Evolutionary conservation across 2,329 filamentous ascomycete species (phyloP).

Genomic region (Diaporthe ampelina): DNA sequence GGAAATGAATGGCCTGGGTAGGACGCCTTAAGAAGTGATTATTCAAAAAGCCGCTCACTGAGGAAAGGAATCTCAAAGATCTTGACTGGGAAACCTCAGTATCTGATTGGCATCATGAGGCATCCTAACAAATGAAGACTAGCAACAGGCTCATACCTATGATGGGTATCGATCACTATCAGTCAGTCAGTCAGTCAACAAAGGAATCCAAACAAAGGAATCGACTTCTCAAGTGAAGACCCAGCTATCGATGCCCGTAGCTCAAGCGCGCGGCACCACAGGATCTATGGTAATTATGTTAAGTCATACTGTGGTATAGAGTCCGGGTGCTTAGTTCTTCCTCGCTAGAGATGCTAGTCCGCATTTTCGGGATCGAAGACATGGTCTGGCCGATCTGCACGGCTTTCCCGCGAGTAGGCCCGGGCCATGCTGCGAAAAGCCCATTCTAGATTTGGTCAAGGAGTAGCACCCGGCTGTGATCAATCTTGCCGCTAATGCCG

Average conservation of each 20-base stretch:
- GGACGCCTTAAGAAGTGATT: too few relatives aligned
- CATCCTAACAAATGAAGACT: background rate
- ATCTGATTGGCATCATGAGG: background rate
- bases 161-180: background rate
- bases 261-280: background rate
- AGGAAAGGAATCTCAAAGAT: too few relatives aligned
- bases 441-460: background rate
- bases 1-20: too few relatives aligned
- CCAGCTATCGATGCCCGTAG: background rate
- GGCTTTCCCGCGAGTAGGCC: conserved; percentile 1
- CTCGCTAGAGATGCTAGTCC: background rate
- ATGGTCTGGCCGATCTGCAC: background rate
- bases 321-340: background rate
- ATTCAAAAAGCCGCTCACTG: background rate
- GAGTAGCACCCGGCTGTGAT: background rate
- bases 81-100: background rate
- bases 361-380: background rate
- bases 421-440: background rate
- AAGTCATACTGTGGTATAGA: too few relatives aligned
- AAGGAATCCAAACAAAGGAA: too few relatives aligned
- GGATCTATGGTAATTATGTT: background rate
- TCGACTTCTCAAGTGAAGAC: too few relatives aligned
- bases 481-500: conserved; percentile 4
- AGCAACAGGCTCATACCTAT: background rate
- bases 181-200: background rate